Conservation (phyloP, 495 filamentous ascomycete genomes). For the Stereocaulon alpinum region DNA sequence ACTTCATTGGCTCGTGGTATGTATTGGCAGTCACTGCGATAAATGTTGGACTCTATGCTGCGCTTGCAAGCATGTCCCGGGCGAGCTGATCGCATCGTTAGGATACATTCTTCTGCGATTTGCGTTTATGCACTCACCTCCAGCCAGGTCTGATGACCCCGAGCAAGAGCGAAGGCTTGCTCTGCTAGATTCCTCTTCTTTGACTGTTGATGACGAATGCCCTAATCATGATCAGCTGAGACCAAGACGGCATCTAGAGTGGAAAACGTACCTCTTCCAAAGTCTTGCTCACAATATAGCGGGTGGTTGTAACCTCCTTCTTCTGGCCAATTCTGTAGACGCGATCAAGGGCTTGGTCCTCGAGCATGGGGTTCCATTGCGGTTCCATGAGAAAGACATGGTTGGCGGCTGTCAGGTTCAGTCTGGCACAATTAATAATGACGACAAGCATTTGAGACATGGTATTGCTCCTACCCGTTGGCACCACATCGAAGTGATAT, state of each 20-base stretch:
- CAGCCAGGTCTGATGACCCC: constrained; percentile 10
- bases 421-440: constrained; percentile 18
- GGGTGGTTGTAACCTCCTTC: constrained; percentile 20
- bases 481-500: constrained; percentile 33
- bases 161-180: constrained; percentile 10
- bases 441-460: not conserved
- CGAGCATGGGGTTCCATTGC: constrained; percentile 28
- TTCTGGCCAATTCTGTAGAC: constrained; percentile 27
- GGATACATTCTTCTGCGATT: no score
- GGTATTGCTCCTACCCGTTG: constrained; percentile 4
- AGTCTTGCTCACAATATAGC: constrained; percentile 25
- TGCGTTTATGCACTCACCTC: constrained; percentile 2
- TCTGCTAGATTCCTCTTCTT: constrained; percentile 17
- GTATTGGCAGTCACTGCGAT: no score
- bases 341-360: constrained; percentile 27
- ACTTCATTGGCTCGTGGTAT: no score
- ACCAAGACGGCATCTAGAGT: not conserved
- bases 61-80: no score
- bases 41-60: no score
- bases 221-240: not conserved
- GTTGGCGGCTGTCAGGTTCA: constrained; percentile 19
- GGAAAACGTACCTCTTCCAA: constrained; percentile 23
- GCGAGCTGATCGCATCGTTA: no score
- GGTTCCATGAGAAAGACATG: constrained; percentile 32
- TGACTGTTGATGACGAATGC: constrained; percentile 15